These are phyloP conservation scores for Bryum argenteum DNA, from an alignment of 225 moss, liverwort and hornwort species.

Conservation along the genomic window DNA sequence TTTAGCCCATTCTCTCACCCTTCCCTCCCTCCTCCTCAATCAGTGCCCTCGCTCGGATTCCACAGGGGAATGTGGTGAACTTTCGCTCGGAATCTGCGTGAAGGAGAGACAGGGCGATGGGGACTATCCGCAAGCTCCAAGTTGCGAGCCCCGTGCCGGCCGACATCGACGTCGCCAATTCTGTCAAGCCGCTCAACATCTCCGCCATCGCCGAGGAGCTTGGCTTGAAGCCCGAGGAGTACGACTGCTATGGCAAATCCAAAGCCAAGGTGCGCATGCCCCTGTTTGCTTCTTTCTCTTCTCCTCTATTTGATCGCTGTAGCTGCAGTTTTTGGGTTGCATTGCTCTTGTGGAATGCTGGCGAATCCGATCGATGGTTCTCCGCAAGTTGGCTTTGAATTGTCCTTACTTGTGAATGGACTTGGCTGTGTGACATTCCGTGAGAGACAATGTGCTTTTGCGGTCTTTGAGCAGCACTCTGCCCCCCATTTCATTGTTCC, in stretches of 20 bases:
- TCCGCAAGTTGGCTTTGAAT: too few species aligned
- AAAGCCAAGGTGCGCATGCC: slow-evolving; percentile 73
- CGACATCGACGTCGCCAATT: slow-evolving; percentile 94
- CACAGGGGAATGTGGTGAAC: background rate
- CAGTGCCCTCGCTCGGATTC: background rate
- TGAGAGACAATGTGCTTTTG: too few species aligned
- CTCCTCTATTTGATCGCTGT: too few species aligned
- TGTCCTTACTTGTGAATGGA: too few species aligned
- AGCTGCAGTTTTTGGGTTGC: background rate
- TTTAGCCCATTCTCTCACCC: background rate
- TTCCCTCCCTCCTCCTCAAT: background rate
- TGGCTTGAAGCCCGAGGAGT: slow-evolving; percentile 71
- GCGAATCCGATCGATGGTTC: too few species aligned
- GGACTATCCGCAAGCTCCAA: slow-evolving; percentile 67
- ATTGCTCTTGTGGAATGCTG: background rate
- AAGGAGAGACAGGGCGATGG: slow-evolving; percentile 38
- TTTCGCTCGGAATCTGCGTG: background rate
- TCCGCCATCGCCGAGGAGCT: slow-evolving; percentile 70
- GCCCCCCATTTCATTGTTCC: background rate
- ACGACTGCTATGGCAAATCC: slow-evolving; percentile 81
- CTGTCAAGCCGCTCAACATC: slow-evolving; percentile 73
- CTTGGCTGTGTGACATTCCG: too few species aligned
- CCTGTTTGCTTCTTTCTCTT: background rate
- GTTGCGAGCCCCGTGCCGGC: slow-evolving; percentile 77
- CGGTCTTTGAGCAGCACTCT: too few species aligned